Evolutionary conservation across 345 rosid species (phyloP).

Genomic region (Euphorbia pulcherrima): DNA sequence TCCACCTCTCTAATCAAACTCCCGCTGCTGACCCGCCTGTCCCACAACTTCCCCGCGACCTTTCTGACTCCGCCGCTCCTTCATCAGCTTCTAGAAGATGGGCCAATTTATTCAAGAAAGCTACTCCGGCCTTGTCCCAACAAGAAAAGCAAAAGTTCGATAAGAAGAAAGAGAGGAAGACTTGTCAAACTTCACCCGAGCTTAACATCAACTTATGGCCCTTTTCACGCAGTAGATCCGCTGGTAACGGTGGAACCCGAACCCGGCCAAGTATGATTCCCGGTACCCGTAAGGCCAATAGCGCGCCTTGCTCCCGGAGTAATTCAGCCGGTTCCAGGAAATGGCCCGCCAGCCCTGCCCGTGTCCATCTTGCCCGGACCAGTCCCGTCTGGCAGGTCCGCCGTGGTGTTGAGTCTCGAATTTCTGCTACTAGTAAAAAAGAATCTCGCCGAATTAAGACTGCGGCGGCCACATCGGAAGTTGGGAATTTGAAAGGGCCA

Average conservation of each 20-base stretch:
- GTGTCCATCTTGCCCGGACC: conserved; percentile 63
- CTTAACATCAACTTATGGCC: conserved; percentile 79
- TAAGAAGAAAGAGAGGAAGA: conserved; percentile 40
- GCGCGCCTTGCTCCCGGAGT: conserved; percentile 81
- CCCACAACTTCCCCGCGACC: conserved; percentile 15
- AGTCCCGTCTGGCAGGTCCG: conserved; percentile 78
- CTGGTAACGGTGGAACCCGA: conserved; percentile 52
- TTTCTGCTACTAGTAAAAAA: conserved; percentile 27
- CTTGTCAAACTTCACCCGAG: conserved; percentile 42
- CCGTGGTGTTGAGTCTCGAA: conserved; percentile 24
- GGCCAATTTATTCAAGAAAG: conserved; percentile 60
- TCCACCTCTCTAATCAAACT: conserved; percentile 14
- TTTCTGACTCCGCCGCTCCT: conserved; percentile 1
- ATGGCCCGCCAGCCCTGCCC: conserved; percentile 64
- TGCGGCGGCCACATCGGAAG: conserved; percentile 26
- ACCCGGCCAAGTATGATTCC: conserved; percentile 46
- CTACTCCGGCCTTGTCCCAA: conserved; percentile 24
- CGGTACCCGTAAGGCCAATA: conserved; percentile 56
- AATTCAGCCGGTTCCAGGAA: conserved; percentile 66
- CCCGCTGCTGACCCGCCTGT: conserved; percentile 18
- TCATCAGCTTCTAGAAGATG: conserved; percentile 57
- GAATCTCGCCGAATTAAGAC: conserved; percentile 25
- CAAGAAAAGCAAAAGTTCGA: conserved; percentile 18
- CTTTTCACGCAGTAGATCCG: conserved; percentile 80
- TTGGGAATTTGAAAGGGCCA: conserved; percentile 55